Percentiles rank a stretch among this genome's conserved stretches.
phyloP scores from a whole-genome alignment of 306 rosid genomes.

The Rubus idaeus region DNA sequence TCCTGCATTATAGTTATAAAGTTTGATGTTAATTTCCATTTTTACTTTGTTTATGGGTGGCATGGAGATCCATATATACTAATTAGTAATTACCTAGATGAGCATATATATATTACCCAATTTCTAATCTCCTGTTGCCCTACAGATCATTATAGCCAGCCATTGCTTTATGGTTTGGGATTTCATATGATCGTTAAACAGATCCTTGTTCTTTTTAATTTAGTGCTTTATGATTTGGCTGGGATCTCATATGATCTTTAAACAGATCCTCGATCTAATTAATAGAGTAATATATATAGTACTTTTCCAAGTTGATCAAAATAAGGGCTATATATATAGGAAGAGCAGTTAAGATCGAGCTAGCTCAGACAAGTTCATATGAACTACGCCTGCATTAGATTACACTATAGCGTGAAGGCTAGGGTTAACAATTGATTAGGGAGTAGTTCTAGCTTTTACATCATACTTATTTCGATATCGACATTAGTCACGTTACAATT shows the following conservation, averaged over 20 bases:
- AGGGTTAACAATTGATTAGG: background rate
- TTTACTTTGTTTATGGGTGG: background rate
- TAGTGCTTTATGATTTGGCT: background rate
- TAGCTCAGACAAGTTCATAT: background rate
- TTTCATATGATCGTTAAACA: background rate
- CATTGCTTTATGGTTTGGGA: background rate
- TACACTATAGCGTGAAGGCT: background rate
- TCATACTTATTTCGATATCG: background rate
- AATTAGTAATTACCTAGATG: background rate
- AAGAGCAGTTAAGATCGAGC: background rate
- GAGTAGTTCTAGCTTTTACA: background rate
- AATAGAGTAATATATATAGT: background rate
- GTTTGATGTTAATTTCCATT: background rate
- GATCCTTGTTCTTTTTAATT: background rate
- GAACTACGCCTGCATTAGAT: background rate
- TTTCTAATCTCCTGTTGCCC: background rate
- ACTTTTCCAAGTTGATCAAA: background rate
- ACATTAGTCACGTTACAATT: background rate
- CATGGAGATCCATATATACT: conserved; percentile 3
- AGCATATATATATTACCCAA: background rate
- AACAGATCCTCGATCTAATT: background rate
- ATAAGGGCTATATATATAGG: background rate
- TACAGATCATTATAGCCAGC: background rate
- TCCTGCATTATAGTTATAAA: background rate
- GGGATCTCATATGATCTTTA: background rate